Conservation (phyloP, 2,329 filamentous ascomycete genomes). For the Scedosporium boydii region DNA sequence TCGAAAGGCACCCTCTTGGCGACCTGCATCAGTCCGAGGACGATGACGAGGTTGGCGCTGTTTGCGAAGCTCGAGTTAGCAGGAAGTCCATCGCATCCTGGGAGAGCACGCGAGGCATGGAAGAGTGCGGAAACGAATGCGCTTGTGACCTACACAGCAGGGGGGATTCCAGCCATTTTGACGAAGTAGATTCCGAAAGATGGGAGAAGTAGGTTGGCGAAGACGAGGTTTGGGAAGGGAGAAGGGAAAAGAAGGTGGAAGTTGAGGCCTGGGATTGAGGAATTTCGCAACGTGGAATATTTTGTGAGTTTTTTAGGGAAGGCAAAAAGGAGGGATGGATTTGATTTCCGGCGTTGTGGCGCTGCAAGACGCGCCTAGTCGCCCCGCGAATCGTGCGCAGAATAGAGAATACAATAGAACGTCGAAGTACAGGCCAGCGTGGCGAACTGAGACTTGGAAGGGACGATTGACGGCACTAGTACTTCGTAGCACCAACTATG, state of each 20-base stretch:
- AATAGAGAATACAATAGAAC: not conserved
- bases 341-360: slow-evolving; percentile 3
- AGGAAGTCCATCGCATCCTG: not conserved
- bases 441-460: not conserved
- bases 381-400: not conserved
- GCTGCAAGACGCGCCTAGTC: not conserved
- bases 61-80: not conserved
- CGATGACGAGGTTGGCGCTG: slow-evolving; percentile 89
- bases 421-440: not conserved
- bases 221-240: not conserved
- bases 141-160: slow-evolving; percentile 12
- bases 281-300: not conserved
- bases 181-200: not conserved
- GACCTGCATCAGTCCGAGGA: slow-evolving; percentile 96
- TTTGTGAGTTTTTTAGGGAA: not conserved
- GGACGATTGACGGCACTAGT: not conserved
- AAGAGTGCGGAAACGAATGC: not conserved
- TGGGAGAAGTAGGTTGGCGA: not conserved
- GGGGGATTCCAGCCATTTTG: slow-evolving; percentile 13
- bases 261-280: not conserved
- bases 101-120: not conserved
- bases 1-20: slow-evolving; percentile 94
- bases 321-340: not conserved
- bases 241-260: not conserved
- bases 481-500: not conserved